Evolutionary conservation across 441 rosid genomes (phyloP), one percentile per base, ranked within the genome.

Genomic region (Bocquillonia castaneifolia): DNA sequence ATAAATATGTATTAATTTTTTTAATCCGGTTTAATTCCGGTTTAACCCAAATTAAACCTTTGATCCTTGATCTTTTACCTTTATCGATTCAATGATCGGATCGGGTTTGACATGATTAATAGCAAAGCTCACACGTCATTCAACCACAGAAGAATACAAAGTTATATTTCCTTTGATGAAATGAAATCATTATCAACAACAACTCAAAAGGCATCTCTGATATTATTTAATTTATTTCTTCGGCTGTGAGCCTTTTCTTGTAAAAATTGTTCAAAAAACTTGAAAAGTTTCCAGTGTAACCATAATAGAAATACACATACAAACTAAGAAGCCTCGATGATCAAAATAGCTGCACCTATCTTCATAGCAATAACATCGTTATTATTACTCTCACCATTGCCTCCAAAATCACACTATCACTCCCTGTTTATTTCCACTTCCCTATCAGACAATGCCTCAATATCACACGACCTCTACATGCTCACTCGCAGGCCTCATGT

Each of bases 401-500:
- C 78, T 22, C 85, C 86, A n/a, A 82, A 85, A 72, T 72, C 90
- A 4, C 73, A 75, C 76, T 88, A 81, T 42, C 95, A 90, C 70
- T 45, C 83, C 7, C 95, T 86, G 47, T 89, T 69, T 75, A 42
- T 87, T 50, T 89, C 91, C 55, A 0, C 64, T 57, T 70, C 87
- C 68, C 74, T 88, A 36, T 76, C 92, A 25, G 83, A 85, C 71
- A 92, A 90, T 67, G 82, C 78, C 64, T 88, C 96, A 12, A 25
- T 82, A 53, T 74, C 98, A 4, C 70, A 79, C 64, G 74, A 90
- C 78, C 90, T 88, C 81, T 73, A 76, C 51, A 76, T 73, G 76
- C 95, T 92, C 83, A 90, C 93, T 59, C 89, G 82, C 75, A 83
- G 86, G 36, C 96, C 98, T 6, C 95, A 90, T 39, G 86, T 83